Evolutionary conservation across 2,329 filamentous ascomycete genomes (phyloP).

Genomic region (Microdochium paspali): DNA sequence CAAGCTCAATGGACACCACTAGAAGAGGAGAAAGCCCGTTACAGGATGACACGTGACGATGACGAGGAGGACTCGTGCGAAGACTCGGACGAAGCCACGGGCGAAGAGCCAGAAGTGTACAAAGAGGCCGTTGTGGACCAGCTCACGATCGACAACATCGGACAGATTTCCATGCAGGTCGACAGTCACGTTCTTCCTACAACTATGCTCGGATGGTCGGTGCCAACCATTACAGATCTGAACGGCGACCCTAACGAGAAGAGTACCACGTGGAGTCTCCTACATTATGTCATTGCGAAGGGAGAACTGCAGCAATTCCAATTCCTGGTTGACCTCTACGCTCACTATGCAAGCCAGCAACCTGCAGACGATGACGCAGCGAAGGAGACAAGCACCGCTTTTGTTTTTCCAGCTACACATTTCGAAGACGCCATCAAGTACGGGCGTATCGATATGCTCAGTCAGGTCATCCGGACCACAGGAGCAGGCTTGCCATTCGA

Average conservation of each 20-base stretch:
- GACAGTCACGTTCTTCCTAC: slow-evolving; percentile 52
- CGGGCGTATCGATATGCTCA: slow-evolving; percentile 47
- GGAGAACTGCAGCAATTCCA: slow-evolving; percentile 46
- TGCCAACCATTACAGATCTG: slow-evolving; percentile 21
- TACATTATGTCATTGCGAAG: slow-evolving; percentile 36
- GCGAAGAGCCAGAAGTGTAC: slow-evolving; percentile 33
- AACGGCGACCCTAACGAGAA: slow-evolving; percentile 17
- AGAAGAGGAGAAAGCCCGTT: slow-evolving; percentile 41
- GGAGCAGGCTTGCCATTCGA: slow-evolving; percentile 64
- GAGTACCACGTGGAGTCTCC: slow-evolving; percentile 14
- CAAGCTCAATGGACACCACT: slow-evolving; percentile 56
- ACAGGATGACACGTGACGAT: slow-evolving; percentile 29
- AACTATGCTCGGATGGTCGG: slow-evolving; percentile 33
- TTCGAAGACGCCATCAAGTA: slow-evolving; percentile 34
- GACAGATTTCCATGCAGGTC: slow-evolving; percentile 58
- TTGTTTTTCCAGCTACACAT: slow-evolving; percentile 25
- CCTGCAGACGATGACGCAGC: slow-evolving; percentile 22
- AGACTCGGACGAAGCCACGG: slow-evolving; percentile 23
- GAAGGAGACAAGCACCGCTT: slow-evolving; percentile 16
- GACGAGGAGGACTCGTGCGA: slow-evolving; percentile 25
- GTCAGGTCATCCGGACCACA: slow-evolving; percentile 53
- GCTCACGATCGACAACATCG: slow-evolving; percentile 70
- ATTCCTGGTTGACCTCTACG: slow-evolving; percentile 45
- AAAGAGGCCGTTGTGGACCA: slow-evolving; percentile 51
- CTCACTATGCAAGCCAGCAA: slow-evolving; percentile 30